Evolutionary conservation across 805 yeast genomes (phyloP).

Genomic region (Barnettozyma pratensis): DNA sequence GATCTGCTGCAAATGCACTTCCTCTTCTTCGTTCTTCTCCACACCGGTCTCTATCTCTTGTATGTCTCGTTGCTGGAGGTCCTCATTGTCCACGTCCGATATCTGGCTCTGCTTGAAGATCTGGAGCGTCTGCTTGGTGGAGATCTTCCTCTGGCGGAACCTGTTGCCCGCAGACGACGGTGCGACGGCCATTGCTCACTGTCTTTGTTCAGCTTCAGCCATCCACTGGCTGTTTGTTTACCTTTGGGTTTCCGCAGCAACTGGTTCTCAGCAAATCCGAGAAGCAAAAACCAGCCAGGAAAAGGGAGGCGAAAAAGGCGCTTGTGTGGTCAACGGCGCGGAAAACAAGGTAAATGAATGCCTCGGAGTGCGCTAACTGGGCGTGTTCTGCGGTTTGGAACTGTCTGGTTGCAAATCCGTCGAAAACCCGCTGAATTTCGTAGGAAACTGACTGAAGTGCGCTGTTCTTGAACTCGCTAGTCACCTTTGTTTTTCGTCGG

Average conservation of each 20-base stretch:
- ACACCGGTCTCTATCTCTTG: slow-evolving; percentile 96
- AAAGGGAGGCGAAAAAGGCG: background rate
- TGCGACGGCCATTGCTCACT: slow-evolving; percentile 11
- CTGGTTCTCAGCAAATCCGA: background rate
- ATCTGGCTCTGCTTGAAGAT: slow-evolving; percentile 74
- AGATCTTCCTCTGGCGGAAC: slow-evolving; percentile 91
- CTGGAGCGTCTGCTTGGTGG: slow-evolving; percentile 81
- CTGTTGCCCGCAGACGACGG: slow-evolving; percentile 33
- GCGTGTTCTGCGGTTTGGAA: background rate
- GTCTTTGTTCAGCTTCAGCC: background rate
- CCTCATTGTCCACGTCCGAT: slow-evolving; percentile 73
- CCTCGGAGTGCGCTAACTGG: background rate
- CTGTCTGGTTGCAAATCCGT: background rate
- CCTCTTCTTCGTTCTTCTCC: slow-evolving; percentile 95
- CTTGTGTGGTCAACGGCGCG: background rate
- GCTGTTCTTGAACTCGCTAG: background rate
- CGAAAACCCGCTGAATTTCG: background rate
- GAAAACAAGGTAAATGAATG: background rate
- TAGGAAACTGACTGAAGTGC: background rate
- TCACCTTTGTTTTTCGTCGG: slow-evolving; percentile 3
- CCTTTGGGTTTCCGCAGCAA: background rate
- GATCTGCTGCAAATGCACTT: slow-evolving; percentile 90
- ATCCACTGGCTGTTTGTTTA: background rate
- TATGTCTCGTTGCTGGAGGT: slow-evolving; percentile 71
- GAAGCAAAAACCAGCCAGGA: background rate